Base-by-base conservation (phyloP, 2,329 filamentous ascomycete genomes). In the Metarhizium guizhouense region DNA sequence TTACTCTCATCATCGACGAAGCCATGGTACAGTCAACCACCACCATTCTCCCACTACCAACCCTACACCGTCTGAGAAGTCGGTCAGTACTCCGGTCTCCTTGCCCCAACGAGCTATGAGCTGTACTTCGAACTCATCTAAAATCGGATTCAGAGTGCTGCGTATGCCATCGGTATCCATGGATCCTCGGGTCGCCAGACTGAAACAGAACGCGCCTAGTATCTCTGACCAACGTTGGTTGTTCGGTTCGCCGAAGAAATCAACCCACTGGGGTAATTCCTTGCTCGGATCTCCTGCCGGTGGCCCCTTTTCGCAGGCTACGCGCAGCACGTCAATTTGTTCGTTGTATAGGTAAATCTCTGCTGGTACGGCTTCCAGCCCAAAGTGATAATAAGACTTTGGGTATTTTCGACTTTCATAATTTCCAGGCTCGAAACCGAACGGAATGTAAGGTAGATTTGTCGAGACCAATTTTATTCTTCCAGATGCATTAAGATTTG, bases 361-460 rank as follows among this genome's bases (percentile, higher is more conserved):
- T 0, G 85, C 87, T 1, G 84, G 84, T 1, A 75, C 70, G 20
- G 84, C 75, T 47, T 80, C 75, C 40, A 90, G 73, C 10, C 78
- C 75, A 68, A 88, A 90, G 60, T 82, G 79, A 52, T 88, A 78
- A 61, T 83, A 82, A 38, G 76, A 76, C 61, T 86, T 85, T 40
- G 87, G 81, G 59, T 86, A 84, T 56, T 82, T 82, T 55, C 86
- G 78, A 25, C 84, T 86, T 63, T 88, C 83, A 68, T 91, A 91
- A 60, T 87, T 83, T 16, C 82, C 82, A 7, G 85, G 85, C 54
- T 82, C 80, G 63, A 90, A 87, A 1, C 88, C 87, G 65, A 87
- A 85, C 2, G 84, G 83, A 34, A 88, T 82, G 52, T 78, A 63
- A 1, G 82, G 82, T 5, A 87, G 77, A 45, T 85, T 74, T 2